Evolutionary conservation across 495 filamentous ascomycete genomes (phyloP).

Genomic region (Penicillium turbatum): DNA sequence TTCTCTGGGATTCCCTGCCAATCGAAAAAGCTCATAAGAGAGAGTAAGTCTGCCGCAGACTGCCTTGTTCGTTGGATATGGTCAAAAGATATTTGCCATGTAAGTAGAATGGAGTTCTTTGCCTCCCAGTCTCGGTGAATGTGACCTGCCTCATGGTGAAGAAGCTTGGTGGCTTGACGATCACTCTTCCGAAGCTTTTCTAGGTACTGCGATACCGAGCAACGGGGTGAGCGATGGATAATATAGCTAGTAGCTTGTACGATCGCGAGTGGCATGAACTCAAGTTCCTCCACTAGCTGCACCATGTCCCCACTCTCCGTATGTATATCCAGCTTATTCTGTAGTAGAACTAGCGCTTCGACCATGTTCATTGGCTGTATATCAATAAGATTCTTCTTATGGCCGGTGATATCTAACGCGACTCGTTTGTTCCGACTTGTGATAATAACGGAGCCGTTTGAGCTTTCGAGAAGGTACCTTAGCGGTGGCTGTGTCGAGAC

Average conservation of each 20-base stretch:
- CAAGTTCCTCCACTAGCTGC: slow-evolving; percentile 33
- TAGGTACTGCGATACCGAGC: slow-evolving; percentile 30
- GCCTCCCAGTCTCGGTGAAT: slow-evolving; percentile 16
- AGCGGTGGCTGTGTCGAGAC: neutral
- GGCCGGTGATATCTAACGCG: slow-evolving; percentile 23
- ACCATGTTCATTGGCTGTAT: slow-evolving; percentile 31
- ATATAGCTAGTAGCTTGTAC: slow-evolving; percentile 47
- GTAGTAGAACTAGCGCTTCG: slow-evolving; percentile 33
- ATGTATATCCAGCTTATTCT: slow-evolving; percentile 29
- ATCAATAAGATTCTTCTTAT: slow-evolving; percentile 28
- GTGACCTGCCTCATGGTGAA: neutral
- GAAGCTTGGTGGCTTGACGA: neutral
- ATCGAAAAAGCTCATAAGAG: slow-evolving; percentile 27
- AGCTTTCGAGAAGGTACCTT: neutral
- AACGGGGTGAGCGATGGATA: slow-evolving; percentile 15
- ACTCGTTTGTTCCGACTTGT: slow-evolving; percentile 29
- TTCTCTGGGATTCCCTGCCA: slow-evolving; percentile 3
- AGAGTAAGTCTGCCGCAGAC: slow-evolving; percentile 22
- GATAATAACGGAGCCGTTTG: slow-evolving; percentile 22
- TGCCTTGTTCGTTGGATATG: slow-evolving; percentile 14
- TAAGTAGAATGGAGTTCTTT: slow-evolving; percentile 22
- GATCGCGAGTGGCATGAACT: slow-evolving; percentile 46
- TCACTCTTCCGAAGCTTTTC: slow-evolving; percentile 22
- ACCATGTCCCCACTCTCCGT: slow-evolving; percentile 11
- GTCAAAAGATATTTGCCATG: slow-evolving; percentile 32